These are phyloP conservation scores for Epichloe scottii DNA, from an alignment of 2,329 filamentous ascomycete species.

Conservation along the genomic window DNA sequence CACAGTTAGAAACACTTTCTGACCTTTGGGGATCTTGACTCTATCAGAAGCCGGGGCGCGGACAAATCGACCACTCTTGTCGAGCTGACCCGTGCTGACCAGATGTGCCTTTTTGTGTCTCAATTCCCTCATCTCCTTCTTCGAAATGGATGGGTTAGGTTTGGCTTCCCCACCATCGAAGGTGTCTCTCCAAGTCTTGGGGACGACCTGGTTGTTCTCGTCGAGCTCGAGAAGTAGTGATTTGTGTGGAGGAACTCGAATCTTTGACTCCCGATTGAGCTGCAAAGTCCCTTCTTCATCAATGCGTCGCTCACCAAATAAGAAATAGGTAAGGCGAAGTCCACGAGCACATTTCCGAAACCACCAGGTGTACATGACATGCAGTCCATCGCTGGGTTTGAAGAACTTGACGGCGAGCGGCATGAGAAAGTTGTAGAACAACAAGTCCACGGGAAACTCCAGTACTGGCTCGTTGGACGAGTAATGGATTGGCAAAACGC, in stretches of 20 bases:
- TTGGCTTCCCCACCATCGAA: constrained; percentile 37
- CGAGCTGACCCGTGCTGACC: constrained; percentile 39
- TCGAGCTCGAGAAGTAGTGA: constrained; percentile 35
- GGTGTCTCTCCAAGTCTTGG: constrained; percentile 45
- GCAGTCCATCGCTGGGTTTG: constrained; percentile 72
- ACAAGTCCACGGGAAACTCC: constrained; percentile 84
- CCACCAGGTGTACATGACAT: constrained; percentile 90
- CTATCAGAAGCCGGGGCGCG: constrained; percentile 91
- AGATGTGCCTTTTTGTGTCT: constrained; percentile 31
- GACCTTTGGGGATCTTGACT: constrained; percentile 81
- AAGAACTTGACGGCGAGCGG: constrained; percentile 75
- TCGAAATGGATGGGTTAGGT: constrained; percentile 23
- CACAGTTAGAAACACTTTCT: constrained; percentile 63
- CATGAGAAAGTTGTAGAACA: constrained; percentile 96
- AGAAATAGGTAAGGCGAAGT: constrained; percentile 77
- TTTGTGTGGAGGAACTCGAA: constrained; percentile 24
- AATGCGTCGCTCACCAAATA: constrained; percentile 70
- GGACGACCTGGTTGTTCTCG: constrained; percentile 28
- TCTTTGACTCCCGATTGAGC: constrained; percentile 24
- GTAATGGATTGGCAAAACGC: constrained; percentile 83
- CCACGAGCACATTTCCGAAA: constrained; percentile 73
- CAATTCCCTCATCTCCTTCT: constrained; percentile 23
- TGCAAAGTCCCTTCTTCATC: constrained; percentile 70
- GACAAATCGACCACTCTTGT: constrained; percentile 69
- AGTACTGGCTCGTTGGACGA: constrained; percentile 83